Evolutionary conservation across 306 rosid genomes (phyloP).

Genomic region (Macrotyloma uniflorum): DNA sequence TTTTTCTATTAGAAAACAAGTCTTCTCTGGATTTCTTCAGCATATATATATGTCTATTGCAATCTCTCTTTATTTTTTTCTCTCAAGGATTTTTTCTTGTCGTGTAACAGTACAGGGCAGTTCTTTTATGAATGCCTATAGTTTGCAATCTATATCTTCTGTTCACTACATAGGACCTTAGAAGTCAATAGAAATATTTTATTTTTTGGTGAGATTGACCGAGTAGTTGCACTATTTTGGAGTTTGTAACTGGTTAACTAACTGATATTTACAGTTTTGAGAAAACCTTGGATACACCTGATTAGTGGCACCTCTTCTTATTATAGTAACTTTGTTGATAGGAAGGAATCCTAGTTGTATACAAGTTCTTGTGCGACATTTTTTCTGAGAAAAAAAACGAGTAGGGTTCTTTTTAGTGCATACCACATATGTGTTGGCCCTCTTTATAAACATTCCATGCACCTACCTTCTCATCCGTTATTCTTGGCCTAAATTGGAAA

Average conservation of each 20-base stretch:
- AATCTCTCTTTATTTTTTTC: background rate
- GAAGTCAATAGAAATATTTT: background rate
- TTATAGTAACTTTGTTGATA: background rate
- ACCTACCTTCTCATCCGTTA: background rate
- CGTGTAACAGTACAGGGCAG: background rate
- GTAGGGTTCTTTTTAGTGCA: background rate
- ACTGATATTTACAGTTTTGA: background rate
- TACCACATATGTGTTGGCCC: background rate
- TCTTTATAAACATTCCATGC: background rate
- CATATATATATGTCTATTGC: too few species aligned
- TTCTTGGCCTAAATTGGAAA: background rate
- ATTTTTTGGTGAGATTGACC: background rate
- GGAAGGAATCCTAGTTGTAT: slow-evolving; percentile 12
- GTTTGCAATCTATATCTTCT: background rate
- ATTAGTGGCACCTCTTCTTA: background rate
- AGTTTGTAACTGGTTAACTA: background rate
- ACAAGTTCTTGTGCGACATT: background rate
- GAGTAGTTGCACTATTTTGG: background rate
- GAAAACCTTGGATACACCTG: background rate
- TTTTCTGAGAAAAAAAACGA: background rate
- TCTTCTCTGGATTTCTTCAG: background rate
- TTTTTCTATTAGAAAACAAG: background rate
- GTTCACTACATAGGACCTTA: background rate
- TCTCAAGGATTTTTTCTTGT: background rate
- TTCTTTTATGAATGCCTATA: background rate